These are phyloP conservation scores for Allantophomopsis lycopodina DNA, from an alignment of 2,329 filamentous ascomycete species.

Conservation along the genomic window DNA sequence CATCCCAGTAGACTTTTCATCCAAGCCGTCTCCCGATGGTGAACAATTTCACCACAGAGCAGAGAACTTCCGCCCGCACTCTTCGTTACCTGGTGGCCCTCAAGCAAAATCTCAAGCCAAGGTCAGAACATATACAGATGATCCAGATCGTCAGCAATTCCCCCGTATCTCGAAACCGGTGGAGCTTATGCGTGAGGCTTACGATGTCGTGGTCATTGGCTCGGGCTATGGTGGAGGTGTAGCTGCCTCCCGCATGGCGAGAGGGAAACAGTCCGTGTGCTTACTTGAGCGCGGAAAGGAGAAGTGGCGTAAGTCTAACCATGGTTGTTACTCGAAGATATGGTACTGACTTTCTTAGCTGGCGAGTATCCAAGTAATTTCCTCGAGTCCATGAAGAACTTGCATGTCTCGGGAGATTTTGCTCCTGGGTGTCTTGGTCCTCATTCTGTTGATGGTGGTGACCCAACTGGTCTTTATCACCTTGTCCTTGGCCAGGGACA, in stretches of 20 bases:
- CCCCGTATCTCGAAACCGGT: constrained; percentile 42
- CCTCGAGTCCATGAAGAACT: constrained; percentile 30
- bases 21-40: too few species aligned
- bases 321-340: background rate
- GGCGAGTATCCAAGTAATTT: constrained; percentile 44
- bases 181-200: constrained; percentile 39
- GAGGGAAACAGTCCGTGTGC: constrained; percentile 45
- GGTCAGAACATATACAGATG: constrained; percentile 15
- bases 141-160: constrained; percentile 20
- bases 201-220: constrained; percentile 55
- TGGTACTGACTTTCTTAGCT: constrained; percentile 11
- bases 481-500: constrained; percentile 48
- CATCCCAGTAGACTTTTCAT: too few species aligned
- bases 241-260: constrained; percentile 49
- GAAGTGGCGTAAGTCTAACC: constrained; percentile 32
- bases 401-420: constrained; percentile 42
- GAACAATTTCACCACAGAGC: background rate
- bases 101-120: constrained; percentile 13
- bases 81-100: constrained; percentile 8
- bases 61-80: constrained; percentile 1
- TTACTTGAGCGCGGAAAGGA: constrained; percentile 52
- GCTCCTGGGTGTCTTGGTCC: constrained; percentile 26
- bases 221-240: constrained; percentile 57
- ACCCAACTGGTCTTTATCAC: constrained; percentile 49
- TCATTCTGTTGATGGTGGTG: constrained; percentile 30